Base-by-base conservation (phyloP, 2,329 filamentous ascomycete genomes). In the Diplodia mutila region DNA sequence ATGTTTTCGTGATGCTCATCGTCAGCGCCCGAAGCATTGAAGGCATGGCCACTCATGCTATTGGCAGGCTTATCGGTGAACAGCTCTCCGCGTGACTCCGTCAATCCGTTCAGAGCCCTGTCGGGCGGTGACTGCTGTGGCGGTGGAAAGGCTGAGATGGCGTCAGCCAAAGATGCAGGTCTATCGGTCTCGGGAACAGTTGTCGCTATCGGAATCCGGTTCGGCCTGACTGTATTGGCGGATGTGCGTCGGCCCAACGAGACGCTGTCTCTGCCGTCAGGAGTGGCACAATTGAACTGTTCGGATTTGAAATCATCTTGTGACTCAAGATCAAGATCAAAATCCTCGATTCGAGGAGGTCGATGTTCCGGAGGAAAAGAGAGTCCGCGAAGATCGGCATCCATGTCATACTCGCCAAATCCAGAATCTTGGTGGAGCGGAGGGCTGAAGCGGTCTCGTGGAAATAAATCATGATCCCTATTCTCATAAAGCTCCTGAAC, bases 381-480 rank as follows among this genome's bases (percentile, higher is more conserved):
- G 11, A 66, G 52, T 18, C 37, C 64, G 11, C 25, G 27, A 11
- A 57, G 34, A 49, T 57, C 64, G n/a, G 39, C 37, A 5, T 54
- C 53, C 21, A 67, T 48, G 27, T 74, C 72, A 37, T 69, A 78
- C 48, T 75, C 73, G 37, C 70, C 72, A 63, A 79, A 77, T 0
- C 77, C 77, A 12, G 77, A 78, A 57, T 79, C 77, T 65, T 79
- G 74, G 65, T 78, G 77, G 5, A 75, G 61, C 14, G 77, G 77
- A 32, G 72, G 71, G 32, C 72, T 69, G 57, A 77, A 74, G 37
- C 27, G 59, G 11, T 27, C 16, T 14, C 21, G 29, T 51, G 54
- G 32, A 2, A 21, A 25, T 1, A 16, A 14, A 70, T 23, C 29
- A 8, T 39, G 25, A 27, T 64, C 42, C 18, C 57, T 29, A 18